Percentiles rank a stretch among this genome's conserved stretches.
phyloP scores from a whole-genome alignment of 768 basidiomycete species.

The Trametes villosa region DNA sequence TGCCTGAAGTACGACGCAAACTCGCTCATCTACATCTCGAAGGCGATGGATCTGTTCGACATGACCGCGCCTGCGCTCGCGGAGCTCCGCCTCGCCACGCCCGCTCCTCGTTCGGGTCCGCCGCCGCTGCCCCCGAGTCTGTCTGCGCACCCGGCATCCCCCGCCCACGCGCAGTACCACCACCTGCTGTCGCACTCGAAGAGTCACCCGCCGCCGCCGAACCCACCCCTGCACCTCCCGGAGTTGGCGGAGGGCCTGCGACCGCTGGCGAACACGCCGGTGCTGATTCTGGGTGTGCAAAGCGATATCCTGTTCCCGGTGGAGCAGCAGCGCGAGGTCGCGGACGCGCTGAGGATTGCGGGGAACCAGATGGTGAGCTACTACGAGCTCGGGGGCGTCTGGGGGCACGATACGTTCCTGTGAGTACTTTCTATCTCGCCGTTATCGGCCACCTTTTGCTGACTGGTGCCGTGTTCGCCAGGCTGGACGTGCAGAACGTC shows the following conservation, averaged over 20 bases:
- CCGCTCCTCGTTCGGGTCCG: constrained; percentile 30
- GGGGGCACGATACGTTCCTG: constrained; percentile 99
- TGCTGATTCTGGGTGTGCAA: constrained; percentile 91
- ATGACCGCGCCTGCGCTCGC: constrained; percentile 80
- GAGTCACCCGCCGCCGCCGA: constrained; percentile 72
- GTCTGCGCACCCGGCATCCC: constrained; percentile 26
- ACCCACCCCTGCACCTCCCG: constrained; percentile 74
- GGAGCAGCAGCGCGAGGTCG: constrained; percentile 95
- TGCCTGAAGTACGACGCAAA: constrained; percentile 98
- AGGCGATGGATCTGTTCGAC: constrained; percentile 99
- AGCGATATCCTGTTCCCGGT: constrained; percentile 96
- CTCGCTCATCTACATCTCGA: constrained; percentile 97
- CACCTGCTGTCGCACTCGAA: constrained; percentile 55
- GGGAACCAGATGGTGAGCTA: constrained; percentile 91
- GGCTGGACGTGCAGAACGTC: constrained; percentile 86
- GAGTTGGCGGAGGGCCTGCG: constrained; percentile 79
- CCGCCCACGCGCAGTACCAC: constrained; percentile 29
- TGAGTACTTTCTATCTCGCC: constrained; percentile 45
- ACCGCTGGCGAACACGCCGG: constrained; percentile 77
- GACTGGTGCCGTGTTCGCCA: constrained; percentile 35
- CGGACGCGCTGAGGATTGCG: constrained; percentile 86
- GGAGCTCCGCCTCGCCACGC: constrained; percentile 59
- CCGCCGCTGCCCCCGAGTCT: constrained; percentile 36
- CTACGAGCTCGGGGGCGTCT: constrained; percentile 98
- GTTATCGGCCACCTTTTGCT: background rate